Evolutionary conservation across 2,329 filamentous ascomycete species (phyloP), one percentile per base, ranked within the genome.

Genomic region (Juglanconis oblonga): DNA sequence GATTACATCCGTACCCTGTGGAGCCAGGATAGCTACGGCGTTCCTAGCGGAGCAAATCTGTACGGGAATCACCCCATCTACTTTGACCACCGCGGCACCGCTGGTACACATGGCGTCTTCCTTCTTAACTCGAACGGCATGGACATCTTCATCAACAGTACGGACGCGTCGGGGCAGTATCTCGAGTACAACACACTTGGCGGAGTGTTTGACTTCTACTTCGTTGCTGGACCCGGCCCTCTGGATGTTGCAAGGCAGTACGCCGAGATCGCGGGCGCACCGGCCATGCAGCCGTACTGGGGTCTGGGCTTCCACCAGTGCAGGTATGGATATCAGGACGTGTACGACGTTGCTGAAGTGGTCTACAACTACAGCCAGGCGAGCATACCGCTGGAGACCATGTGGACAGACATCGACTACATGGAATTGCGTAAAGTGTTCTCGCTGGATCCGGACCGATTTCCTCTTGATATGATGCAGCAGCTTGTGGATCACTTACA

Each of bases 161-260:
- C 82, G 1, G 73, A 77, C 5, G 72, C 78, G 31, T 77, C 80
- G 7, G 79, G 82, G 6, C 86, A 93, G 69, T 91, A 87, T 60
- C 81, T 95, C 5, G 89, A 93, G 73, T 95, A 93, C 75, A 91
- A 93, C 71, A 85, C 85, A 1, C 79, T 94, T 0, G 90, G 91
- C 6, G 91, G 91, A 9, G 81, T 93, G 24, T 70, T 95, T 2
- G 91, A 94, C 71, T 83, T 89, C 55, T 88, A 88, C 68, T 88
- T 89, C 67, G 67, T 88, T 9, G 78, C 83, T 8, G 87, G 86
- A 0, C 82, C 84, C 0, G 79, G 76, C 0, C 83, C 86, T 0
- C 73, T 83, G 44, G 81, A 85, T 10, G 84, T 87, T 0, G 77
- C 83, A 10, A 75, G 76, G 65, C 85, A 88, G 66, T 88, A 88